These are phyloP conservation scores for Aciculoconidium aculeatum DNA, from an alignment of 805 yeast species.

Conservation along the genomic window DNA sequence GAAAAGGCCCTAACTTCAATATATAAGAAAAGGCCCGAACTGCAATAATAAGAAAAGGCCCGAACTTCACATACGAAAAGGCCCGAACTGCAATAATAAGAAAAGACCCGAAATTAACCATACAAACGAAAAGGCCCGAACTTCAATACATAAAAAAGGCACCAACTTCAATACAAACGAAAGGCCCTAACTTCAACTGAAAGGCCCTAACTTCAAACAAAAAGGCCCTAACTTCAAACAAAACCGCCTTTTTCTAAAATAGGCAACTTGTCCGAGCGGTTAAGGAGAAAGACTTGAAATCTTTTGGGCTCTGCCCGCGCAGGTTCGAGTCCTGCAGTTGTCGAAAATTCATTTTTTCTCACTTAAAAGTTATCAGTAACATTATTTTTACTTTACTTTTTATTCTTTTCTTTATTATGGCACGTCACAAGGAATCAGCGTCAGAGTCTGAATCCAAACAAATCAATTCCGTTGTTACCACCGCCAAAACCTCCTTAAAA, in stretches of 20 bases:
- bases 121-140: no score
- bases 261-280: constrained; percentile 14
- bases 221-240: not conserved
- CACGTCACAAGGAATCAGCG: constrained; percentile 27
- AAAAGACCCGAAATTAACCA: no score
- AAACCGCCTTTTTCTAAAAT: no score
- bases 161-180: no score
- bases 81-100: no score
- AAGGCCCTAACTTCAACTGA: no score
- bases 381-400: constrained; percentile 1
- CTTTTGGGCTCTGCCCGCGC: constrained; percentile 14
- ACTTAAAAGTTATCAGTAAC: not conserved
- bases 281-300: constrained; percentile 13
- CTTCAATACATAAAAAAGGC: no score
- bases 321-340: constrained; percentile 14
- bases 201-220: no score
- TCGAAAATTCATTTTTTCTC: constrained; percentile 9
- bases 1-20: no score
- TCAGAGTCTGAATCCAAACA: constrained; percentile 29
- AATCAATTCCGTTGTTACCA: constrained; percentile 2
- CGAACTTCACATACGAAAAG: no score
- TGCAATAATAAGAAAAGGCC: no score
- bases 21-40: no score
- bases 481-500: constrained; percentile 45
- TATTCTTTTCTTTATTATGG: constrained; percentile 4